Evolutionary conservation across 352 stramenopile genomes (phyloP).

Genomic region (Aphanomyces invadans): DNA sequence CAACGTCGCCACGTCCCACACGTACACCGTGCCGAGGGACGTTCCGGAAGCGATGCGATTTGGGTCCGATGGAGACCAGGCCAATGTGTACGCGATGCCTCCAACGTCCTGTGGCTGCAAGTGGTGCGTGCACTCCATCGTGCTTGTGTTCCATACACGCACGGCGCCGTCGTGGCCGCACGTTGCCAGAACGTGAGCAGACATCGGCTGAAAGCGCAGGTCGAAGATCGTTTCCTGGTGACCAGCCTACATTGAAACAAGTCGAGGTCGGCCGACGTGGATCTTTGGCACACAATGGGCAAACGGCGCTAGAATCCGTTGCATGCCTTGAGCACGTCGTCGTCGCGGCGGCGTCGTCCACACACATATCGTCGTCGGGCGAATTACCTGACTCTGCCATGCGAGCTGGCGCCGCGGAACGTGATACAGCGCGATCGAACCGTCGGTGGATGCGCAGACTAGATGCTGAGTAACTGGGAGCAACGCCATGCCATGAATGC

Average conservation of each 20-base stretch:
- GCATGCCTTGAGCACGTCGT: no score
- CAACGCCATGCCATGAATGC: constrained; percentile 14
- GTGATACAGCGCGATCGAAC: constrained; percentile 25
- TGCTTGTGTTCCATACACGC: constrained; percentile 19
- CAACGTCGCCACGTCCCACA: constrained; percentile 21
- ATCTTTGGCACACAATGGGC: no score
- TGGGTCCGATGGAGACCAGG: not conserved
- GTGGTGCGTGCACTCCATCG: constrained; percentile 21
- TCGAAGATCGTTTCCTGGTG: constrained; percentile 32
- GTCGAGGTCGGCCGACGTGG: no score
- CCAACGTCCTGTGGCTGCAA: constrained; percentile 25
- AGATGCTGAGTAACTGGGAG: not conserved
- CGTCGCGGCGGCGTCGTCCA: no score
- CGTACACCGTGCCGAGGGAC: constrained; percentile 14
- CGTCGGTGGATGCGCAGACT: constrained; percentile 22
- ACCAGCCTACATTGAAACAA: constrained; percentile 17
- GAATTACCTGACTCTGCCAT: constrained; percentile 19
- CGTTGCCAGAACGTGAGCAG: constrained; percentile 19
- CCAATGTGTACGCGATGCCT: constrained; percentile 12
- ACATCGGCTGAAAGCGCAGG: constrained; percentile 20
- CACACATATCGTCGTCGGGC: no score
- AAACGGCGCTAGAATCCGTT: no score
- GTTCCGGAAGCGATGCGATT: constrained; percentile 17
- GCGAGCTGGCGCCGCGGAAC: constrained; percentile 1
- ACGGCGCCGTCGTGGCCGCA: constrained; percentile 27